phyloP scores from a whole-genome alignment of 106 monocot genomes.

The Agapanthus africanus region DNA sequence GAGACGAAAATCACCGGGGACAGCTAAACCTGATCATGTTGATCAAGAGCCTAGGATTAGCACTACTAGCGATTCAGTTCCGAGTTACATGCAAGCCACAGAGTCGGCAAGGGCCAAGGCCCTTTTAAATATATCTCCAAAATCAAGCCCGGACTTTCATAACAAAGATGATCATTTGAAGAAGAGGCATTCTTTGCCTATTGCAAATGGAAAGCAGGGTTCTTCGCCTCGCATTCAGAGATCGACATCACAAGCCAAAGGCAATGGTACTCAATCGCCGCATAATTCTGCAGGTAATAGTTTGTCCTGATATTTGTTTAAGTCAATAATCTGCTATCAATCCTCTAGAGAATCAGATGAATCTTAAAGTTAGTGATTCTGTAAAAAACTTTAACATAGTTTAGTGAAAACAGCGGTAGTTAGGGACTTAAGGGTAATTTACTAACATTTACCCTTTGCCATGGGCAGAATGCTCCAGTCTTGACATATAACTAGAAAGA shows the following conservation, averaged over 20 bases:
- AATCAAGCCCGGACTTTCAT: conserved; percentile 65
- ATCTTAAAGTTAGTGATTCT: neutral
- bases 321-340: neutral
- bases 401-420: neutral
- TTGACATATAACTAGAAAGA: too few relatives aligned
- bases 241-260: conserved; percentile 56
- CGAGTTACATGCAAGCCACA: conserved; percentile 95
- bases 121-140: conserved; percentile 50
- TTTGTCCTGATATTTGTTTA: neutral
- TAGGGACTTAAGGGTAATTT: neutral
- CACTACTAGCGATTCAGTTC: conserved; percentile 54
- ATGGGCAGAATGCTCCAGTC: neutral
- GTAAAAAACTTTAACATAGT: neutral
- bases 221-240: conserved; percentile 66
- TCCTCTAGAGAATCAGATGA: neutral
- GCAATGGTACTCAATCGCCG: conserved; percentile 38
- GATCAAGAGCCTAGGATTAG: conserved; percentile 49
- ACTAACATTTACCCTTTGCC: neutral
- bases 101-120: conserved; percentile 82
- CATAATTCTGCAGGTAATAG: conserved; percentile 50
- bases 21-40: conserved; percentile 27
- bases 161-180: conserved; percentile 37
- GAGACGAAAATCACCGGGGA: conserved; percentile 29
- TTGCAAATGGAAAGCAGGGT: conserved; percentile 40
- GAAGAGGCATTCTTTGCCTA: conserved; percentile 76